Conservation (phyloP, 2,329 filamentous ascomycete genomes). For the Beauveria rudraprayagi region DNA sequence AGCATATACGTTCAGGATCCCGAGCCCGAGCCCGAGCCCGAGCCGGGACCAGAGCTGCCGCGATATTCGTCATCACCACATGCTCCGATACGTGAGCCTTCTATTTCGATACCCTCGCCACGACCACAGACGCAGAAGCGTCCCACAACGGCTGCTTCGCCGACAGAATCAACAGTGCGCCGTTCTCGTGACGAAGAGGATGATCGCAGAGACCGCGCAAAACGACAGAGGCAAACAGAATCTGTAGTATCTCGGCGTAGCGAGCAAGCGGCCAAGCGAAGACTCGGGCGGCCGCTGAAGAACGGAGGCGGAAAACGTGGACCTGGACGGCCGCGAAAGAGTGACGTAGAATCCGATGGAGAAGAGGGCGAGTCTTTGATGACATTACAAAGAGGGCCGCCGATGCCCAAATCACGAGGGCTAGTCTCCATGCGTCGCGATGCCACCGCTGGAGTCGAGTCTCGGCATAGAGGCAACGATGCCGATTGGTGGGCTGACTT, state of each 20-base stretch:
- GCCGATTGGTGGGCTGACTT: slow-evolving; percentile 1
- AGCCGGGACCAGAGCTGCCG: not conserved
- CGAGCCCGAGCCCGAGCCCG: slow-evolving; percentile 13
- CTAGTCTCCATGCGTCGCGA: slow-evolving; percentile 37
- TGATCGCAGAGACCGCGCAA: not conserved
- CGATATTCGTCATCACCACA: not conserved
- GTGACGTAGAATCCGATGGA: slow-evolving; percentile 16
- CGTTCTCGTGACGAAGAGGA: not conserved
- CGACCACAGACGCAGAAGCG: not conserved
- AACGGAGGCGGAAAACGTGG: slow-evolving; percentile 8
- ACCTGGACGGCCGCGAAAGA: slow-evolving; percentile 6
- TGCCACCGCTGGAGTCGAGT: slow-evolving; percentile 49
- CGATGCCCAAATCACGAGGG: slow-evolving; percentile 39
- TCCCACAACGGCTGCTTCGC: not conserved
- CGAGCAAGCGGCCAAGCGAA: slow-evolving; percentile 5
- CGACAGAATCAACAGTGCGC: not conserved
- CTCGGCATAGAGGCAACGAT: not conserved
- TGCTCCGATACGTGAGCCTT: not conserved
- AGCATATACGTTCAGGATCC: slow-evolving; percentile 4
- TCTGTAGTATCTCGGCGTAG: not conserved
- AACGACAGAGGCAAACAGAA: slow-evolving; percentile 1
- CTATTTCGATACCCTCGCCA: not conserved
- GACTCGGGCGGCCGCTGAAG: slow-evolving; percentile 9
- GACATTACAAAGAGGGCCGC: slow-evolving; percentile 39
- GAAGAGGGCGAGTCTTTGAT: slow-evolving; percentile 30